Conservation (phyloP, 352 stramenopile species). For the Phytopythium vexans region DNA sequence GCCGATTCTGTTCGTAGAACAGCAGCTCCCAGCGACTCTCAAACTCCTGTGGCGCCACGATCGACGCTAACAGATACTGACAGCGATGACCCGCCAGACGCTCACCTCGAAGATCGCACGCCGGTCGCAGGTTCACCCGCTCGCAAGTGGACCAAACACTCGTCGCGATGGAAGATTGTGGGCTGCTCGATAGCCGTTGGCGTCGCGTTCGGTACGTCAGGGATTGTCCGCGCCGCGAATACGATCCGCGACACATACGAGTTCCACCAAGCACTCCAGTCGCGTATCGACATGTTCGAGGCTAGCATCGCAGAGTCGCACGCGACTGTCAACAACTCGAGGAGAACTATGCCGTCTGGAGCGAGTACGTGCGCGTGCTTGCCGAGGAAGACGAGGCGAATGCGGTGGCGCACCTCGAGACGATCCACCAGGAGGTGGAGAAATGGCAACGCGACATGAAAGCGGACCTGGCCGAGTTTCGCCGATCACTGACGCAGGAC, state of each 20-base stretch:
- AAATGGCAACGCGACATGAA: constrained; percentile 78
- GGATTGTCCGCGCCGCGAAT: constrained; percentile 40
- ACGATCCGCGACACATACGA: constrained; percentile 56
- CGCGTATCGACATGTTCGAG: constrained; percentile 58
- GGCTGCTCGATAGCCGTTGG: constrained; percentile 36
- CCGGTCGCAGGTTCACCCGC: too few relatives aligned
- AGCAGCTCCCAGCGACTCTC: too few relatives aligned
- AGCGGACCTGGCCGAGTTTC: constrained; percentile 59
- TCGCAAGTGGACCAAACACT: too few relatives aligned
- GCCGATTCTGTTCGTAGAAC: too few relatives aligned
- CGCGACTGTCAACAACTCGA: constrained; percentile 58
- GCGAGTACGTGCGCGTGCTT: constrained; percentile 65
- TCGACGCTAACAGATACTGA: too few relatives aligned
- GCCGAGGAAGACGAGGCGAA: constrained; percentile 68
- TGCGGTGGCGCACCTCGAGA: constrained; percentile 54
- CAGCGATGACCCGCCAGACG: too few relatives aligned
- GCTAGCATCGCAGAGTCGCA: constrained; percentile 64
- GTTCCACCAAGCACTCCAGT: constrained; percentile 58
- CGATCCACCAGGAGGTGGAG: constrained; percentile 63
- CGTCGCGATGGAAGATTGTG: background rate
- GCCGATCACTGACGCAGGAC: constrained; percentile 46
- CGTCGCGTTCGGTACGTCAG: constrained; percentile 47
- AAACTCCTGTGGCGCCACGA: too few relatives aligned
- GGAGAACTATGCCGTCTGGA: constrained; percentile 68
- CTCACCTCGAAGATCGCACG: too few relatives aligned